Conservation (phyloP, 1,284 basidiomycete species). For the Xerocomus tenax region DNA sequence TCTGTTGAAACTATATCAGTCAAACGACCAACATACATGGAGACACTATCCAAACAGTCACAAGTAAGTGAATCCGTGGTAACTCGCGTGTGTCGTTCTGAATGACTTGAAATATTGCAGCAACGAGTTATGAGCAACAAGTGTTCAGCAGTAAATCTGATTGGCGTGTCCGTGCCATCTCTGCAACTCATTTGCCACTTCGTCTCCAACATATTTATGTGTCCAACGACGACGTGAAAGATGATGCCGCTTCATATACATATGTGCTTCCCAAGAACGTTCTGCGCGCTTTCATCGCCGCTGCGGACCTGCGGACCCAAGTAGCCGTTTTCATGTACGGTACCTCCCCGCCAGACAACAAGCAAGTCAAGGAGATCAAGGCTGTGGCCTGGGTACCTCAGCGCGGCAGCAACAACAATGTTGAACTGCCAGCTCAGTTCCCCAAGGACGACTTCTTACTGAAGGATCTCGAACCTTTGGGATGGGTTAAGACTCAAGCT, state of each 20-base stretch:
- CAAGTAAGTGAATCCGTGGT: slow-evolving; percentile 49
- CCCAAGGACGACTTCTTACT: slow-evolving; percentile 91
- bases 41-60: slow-evolving; percentile 92
- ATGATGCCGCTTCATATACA: slow-evolving; percentile 89
- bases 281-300: slow-evolving; percentile 88
- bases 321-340: slow-evolving; percentile 94
- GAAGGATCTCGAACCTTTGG: slow-evolving; percentile 89
- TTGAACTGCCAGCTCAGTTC: slow-evolving; percentile 79
- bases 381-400: slow-evolving; percentile 94
- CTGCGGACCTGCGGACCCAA: slow-evolving; percentile 91
- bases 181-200: slow-evolving; percentile 90
- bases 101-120: slow-evolving; percentile 31
- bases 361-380: slow-evolving; percentile 98
- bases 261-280: slow-evolving; percentile 98
- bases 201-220: slow-evolving; percentile 98
- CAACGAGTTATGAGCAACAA: slow-evolving; percentile 96
- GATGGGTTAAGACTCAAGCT: slow-evolving; percentile 97
- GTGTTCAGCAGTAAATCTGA: slow-evolving; percentile 98
- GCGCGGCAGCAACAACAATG: slow-evolving; percentile 87
- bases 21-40: slow-evolving; percentile 97
- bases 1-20: slow-evolving; percentile 30
- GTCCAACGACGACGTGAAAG: slow-evolving; percentile 97
- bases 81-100: not conserved
- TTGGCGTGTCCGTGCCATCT: slow-evolving; percentile 96
- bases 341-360: slow-evolving; percentile 88